These are phyloP conservation scores for Clathrospora elynae DNA, from an alignment of 2,329 filamentous ascomycete genomes.

Conservation along the genomic window DNA sequence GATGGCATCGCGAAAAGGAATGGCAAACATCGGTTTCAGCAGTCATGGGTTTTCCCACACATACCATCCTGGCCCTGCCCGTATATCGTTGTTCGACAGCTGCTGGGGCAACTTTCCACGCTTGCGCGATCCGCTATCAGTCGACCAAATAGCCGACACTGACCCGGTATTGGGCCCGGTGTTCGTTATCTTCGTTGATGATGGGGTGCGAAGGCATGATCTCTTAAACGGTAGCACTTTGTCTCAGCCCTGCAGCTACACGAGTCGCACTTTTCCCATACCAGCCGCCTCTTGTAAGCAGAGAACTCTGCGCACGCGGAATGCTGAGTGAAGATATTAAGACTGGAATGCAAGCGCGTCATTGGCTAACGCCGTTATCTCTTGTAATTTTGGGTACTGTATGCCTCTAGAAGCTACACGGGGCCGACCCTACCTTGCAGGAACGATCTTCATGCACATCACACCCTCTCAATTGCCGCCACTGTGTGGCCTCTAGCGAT, in stretches of 20 bases:
- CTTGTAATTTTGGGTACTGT: constrained; percentile 12
- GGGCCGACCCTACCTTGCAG: constrained; percentile 20
- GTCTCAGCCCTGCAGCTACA: constrained; percentile 40
- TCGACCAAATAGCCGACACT: constrained; percentile 14
- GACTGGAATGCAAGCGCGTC: constrained; percentile 18
- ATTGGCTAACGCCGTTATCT: constrained; percentile 29
- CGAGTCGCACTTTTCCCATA: constrained; percentile 5
- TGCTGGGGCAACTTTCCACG: constrained; percentile 2
- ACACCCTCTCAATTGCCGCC: constrained; percentile 27
- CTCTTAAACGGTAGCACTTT: constrained; percentile 23
- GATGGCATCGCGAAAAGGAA: constrained; percentile 21
- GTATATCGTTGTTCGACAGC: constrained; percentile 2
- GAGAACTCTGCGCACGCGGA: constrained; percentile 17
- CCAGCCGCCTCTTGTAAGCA: constrained; percentile 31
- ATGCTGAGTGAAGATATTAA: constrained; percentile 18
- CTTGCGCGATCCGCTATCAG: constrained; percentile 11
- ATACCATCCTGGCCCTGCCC: constrained; percentile 13
- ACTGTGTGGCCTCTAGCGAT: constrained; percentile 14
- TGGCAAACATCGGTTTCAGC: constrained; percentile 36
- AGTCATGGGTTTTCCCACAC: constrained; percentile 33
- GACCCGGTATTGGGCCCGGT: constrained; percentile 13
- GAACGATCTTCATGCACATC: constrained; percentile 21
- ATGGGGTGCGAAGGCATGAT: constrained; percentile 26
- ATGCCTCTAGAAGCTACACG: constrained; percentile 20
- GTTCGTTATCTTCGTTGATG: constrained; percentile 23